Conservation (phyloP, 257 asterid species). For the Primulina eburnea region DNA sequence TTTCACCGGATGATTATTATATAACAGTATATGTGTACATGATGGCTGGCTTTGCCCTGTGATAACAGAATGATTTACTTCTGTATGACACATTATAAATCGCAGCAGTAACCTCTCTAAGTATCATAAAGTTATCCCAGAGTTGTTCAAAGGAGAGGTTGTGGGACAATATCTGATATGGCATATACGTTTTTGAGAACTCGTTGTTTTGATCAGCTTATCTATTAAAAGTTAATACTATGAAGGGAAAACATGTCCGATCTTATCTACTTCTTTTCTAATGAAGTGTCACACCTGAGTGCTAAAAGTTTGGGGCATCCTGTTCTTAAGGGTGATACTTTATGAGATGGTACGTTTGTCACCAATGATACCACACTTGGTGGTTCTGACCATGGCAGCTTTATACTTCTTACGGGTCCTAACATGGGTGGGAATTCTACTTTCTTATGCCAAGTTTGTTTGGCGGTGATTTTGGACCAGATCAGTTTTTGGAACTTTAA, state of each 20-base stretch:
- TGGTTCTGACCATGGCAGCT: too few relatives aligned
- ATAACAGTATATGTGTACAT: not conserved
- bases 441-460: constrained; percentile 89
- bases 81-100: not conserved
- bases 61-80: not conserved
- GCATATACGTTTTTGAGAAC: constrained; percentile 56
- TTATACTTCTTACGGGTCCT: too few relatives aligned
- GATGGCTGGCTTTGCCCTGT: constrained; percentile 1
- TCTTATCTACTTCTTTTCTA: constrained; percentile 40
- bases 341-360: too few relatives aligned
- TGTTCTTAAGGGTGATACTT: too few relatives aligned
- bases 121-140: not conserved
- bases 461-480: constrained; percentile 96
- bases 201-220: constrained; percentile 91
- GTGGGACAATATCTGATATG: constrained; percentile 17
- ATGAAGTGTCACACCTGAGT: too few relatives aligned
- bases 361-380: too few relatives aligned
- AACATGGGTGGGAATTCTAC: too few relatives aligned
- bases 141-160: constrained; percentile 9
- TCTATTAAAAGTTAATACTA: constrained; percentile 77
- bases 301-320: too few relatives aligned
- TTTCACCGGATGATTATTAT: not conserved
- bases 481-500: constrained; percentile 35
- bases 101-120: not conserved
- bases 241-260: constrained; percentile 83